Conservation (phyloP, 1,139 yeast species). For the Yamadazyma buinensis region DNA sequence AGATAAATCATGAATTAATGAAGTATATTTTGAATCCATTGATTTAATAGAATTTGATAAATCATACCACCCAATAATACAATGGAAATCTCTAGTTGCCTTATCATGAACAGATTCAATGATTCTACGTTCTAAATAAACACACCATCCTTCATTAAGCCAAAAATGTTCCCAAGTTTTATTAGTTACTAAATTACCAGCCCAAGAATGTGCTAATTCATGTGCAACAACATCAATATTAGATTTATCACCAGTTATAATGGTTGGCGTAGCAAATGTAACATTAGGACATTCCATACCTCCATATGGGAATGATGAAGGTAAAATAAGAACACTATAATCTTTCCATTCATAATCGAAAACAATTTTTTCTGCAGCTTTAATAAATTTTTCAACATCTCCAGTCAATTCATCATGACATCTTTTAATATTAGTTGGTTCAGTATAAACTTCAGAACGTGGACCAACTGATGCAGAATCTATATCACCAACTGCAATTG, state of each 20-base stretch:
- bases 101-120: slow-evolving; percentile 77
- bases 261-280: slow-evolving; percentile 88
- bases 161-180: slow-evolving; percentile 93
- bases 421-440: slow-evolving; percentile 62
- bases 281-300: slow-evolving; percentile 96
- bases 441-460: slow-evolving; percentile 77
- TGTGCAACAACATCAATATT: slow-evolving; percentile 89
- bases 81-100: slow-evolving; percentile 69
- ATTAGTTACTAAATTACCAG: slow-evolving; percentile 86
- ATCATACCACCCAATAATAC: slow-evolving; percentile 87
- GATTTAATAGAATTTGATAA: slow-evolving; percentile 61
- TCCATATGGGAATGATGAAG: slow-evolving; percentile 86
- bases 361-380: slow-evolving; percentile 76
- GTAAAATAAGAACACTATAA: slow-evolving; percentile 77
- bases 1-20: slow-evolving; percentile 65
- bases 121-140: slow-evolving; percentile 82
- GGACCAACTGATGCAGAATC: slow-evolving; percentile 74
- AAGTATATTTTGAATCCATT: slow-evolving; percentile 59
- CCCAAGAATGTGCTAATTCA: slow-evolving; percentile 91
- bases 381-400: slow-evolving; percentile 76
- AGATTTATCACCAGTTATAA: slow-evolving; percentile 80
- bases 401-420: slow-evolving; percentile 78
- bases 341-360: slow-evolving; percentile 83
- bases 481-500: slow-evolving; percentile 83
- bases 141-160: slow-evolving; percentile 97